These are phyloP conservation scores for Cruciata laevipes DNA, from an alignment of 257 asterid species.

Conservation along the genomic window DNA sequence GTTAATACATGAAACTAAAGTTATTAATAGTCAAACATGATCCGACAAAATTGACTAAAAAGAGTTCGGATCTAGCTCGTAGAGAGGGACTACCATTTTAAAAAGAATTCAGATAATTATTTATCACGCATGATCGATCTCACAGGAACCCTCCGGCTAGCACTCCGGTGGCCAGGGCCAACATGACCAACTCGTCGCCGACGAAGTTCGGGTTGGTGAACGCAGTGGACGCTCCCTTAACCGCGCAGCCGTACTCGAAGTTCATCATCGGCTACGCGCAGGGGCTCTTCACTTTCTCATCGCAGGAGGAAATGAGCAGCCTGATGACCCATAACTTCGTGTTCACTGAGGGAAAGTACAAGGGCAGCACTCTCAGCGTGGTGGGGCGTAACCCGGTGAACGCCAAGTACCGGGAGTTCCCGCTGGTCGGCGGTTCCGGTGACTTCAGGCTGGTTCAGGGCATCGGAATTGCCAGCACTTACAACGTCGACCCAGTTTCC, in stretches of 20 bases:
- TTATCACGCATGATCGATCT: no score
- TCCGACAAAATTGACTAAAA: no score
- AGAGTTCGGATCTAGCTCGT: no score
- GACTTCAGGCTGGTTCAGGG: constrained; percentile 1
- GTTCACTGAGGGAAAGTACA: background rate
- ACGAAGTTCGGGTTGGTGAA: background rate
- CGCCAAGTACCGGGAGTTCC: constrained; percentile 4
- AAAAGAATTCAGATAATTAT: no score
- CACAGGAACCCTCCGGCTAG: constrained; percentile 2
- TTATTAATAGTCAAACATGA: no score
- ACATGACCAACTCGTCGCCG: background rate
- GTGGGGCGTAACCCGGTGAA: constrained; percentile 1
- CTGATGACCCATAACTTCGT: constrained; percentile 1
- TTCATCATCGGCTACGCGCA: background rate
- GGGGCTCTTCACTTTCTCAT: background rate
- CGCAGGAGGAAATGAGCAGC: constrained; percentile 2
- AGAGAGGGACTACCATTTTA: no score
- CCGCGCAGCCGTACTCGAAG: background rate
- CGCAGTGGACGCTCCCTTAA: background rate
- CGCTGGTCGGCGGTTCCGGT: background rate
- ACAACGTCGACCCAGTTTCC: background rate
- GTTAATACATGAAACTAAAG: no score
- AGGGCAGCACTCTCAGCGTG: constrained; percentile 3
- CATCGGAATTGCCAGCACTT: background rate
- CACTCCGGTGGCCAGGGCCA: constrained; percentile 1